These are phyloP conservation scores for Aureobasidium sp. DNA, from an alignment of 2,329 filamentous ascomycete species.

Conservation along the genomic window DNA sequence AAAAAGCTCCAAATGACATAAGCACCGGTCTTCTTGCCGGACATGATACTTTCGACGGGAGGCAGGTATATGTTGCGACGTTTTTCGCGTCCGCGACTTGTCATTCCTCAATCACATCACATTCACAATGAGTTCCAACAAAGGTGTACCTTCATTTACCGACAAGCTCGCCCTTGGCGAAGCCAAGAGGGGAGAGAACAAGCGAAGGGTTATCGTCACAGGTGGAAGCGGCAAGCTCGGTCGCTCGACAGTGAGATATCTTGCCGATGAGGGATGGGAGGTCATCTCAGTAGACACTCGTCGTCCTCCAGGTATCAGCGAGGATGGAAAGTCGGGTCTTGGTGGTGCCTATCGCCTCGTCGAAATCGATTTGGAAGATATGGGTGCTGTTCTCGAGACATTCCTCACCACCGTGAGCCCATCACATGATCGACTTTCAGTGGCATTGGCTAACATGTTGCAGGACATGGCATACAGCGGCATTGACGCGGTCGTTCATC, in stretches of 20 bases:
- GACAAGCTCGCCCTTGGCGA: conserved; percentile 23
- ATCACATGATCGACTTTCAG: no score
- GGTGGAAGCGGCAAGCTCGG: conserved; percentile 24
- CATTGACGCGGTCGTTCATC: conserved; percentile 22
- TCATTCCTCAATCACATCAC: neutral
- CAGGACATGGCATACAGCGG: conserved; percentile 23
- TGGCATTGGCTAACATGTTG: neutral
- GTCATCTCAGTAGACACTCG: conserved; percentile 23
- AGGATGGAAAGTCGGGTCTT: conserved; percentile 23
- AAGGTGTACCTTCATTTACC: conserved; percentile 22
- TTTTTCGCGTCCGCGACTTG: neutral
- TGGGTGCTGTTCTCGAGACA: conserved; percentile 23
- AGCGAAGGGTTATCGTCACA: conserved; percentile 22
- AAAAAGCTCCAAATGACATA: conserved; percentile 7
- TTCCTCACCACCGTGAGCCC: conserved; percentile 19
- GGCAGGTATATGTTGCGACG: neutral
- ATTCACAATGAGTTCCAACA: conserved; percentile 1
- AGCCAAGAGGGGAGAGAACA: conserved; percentile 19
- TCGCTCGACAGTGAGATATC: conserved; percentile 22
- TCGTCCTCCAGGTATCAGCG: conserved; percentile 21
- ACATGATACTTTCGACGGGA: neutral
- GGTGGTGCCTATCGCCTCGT: conserved; percentile 22
- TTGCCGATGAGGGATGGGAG: conserved; percentile 24
- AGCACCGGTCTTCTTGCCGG: neutral
- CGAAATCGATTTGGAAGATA: conserved; percentile 23